Conservation (phyloP, 495 filamentous ascomycete genomes). For the Penicillium robsamsonii region DNA sequence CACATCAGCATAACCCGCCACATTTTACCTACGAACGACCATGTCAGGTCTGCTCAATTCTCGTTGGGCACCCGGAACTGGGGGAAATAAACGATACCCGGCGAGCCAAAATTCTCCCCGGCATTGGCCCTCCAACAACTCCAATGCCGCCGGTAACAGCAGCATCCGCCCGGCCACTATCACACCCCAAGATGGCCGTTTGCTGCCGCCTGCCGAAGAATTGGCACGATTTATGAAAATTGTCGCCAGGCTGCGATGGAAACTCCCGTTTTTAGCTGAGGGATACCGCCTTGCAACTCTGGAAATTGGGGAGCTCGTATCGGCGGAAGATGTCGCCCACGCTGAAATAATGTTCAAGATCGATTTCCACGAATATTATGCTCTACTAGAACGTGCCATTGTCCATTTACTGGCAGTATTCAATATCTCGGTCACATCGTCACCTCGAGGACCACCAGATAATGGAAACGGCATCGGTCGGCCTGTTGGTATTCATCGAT, state of each 20-base stretch:
- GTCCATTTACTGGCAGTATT: slow-evolving; percentile 60
- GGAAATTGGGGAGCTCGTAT: slow-evolving; percentile 7
- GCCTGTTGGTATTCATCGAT: slow-evolving; percentile 42
- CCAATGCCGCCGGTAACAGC: not conserved
- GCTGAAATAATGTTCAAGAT: slow-evolving; percentile 66
- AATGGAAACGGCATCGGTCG: slow-evolving; percentile 14
- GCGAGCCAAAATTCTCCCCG: not conserved
- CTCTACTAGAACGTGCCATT: slow-evolving; percentile 61
- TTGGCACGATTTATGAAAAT: slow-evolving; percentile 56
- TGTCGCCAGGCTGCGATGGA: slow-evolving; percentile 57
- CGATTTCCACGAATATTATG: slow-evolving; percentile 70
- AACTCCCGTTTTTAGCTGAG: slow-evolving; percentile 53
- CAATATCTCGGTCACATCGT: slow-evolving; percentile 44
- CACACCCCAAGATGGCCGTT: slow-evolving; percentile 10
- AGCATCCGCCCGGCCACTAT: slow-evolving; percentile 20
- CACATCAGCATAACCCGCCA: not conserved
- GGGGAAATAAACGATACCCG: not conserved
- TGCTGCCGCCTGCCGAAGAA: slow-evolving; percentile 40
- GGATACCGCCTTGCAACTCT: slow-evolving; percentile 50
- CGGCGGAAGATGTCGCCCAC: slow-evolving; percentile 29
- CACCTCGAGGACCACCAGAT: not conserved
- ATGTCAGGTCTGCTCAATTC: slow-evolving; percentile 32
- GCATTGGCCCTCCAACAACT: not conserved
- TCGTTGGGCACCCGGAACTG: slow-evolving; percentile 31
- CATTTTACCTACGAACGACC: slow-evolving; percentile 1